Evolutionary conservation across 192 early-diverging fungal genomes (phyloP), one percentile per base, ranked within the genome.

Genomic region (Umbelopsis ramanniana): DNA sequence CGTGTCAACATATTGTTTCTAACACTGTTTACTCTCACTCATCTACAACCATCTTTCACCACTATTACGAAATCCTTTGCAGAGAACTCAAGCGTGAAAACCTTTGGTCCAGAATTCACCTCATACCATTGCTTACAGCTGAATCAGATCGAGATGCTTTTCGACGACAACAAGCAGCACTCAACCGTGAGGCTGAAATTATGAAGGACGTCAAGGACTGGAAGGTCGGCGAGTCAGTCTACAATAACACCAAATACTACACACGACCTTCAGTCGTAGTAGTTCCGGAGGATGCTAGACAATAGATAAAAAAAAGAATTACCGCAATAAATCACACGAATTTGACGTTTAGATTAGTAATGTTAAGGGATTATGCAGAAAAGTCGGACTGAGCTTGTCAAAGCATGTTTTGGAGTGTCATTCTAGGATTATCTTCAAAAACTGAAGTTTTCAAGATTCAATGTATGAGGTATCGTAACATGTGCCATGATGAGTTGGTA

Each of bases 31-130:
- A 6, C 11, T 43, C 40, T 43, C 11, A 2, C 6, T 7, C 1
- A 43, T 43, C 0, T 43, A 12, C 40, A 40, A 43, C 40, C 40
- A 43, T 43, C 40, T 11, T 43, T 6, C 40, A 43, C 40, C 40
- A 12, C 40, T 1, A 43, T 43, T 43, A 12, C 40, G 6, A 11
- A 11, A 43, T 1, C 11, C 0, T 11, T 26, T 50, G 23, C 75
- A 94, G 96, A 55, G 97, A 99, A 74, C 83, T 96, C 26, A 88
- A 92, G 46, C 90, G 97, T 70, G 96, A 98, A 81, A 94, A 97
- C 72, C 85, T 90, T 14, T 99, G 97, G 97, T 81, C 90, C 63
- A 90, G 97, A 52, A 95, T 99, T 73, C 86, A 96, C 86, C 83
- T 99, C 21, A 84, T 95, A 21, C 97, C 97, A 3, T 70, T 97